Percentiles rank a stretch among this genome's conserved stretches.
phyloP scores from a whole-genome alignment of 2,329 filamentous ascomycete genomes.

The Neoascochyta sp. region DNA sequence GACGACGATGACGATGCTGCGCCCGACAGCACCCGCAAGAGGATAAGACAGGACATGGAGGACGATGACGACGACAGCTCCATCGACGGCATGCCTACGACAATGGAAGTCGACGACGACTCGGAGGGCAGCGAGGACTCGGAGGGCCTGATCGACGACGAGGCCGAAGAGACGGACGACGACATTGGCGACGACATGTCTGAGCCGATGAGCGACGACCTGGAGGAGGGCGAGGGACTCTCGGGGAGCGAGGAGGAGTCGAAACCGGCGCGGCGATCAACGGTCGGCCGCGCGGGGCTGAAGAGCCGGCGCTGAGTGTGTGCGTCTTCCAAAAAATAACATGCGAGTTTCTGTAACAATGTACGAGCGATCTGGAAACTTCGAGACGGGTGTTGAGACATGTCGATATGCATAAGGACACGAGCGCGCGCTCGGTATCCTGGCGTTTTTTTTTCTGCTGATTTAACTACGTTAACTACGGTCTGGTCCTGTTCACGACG shows the following conservation, averaged over 20 bases:
- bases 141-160: conserved; percentile 49
- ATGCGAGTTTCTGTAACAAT: conserved; percentile 3
- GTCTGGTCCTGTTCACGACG: no score
- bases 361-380: conserved; percentile 4
- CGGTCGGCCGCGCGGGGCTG: conserved; percentile 29
- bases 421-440: no score
- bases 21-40: conserved; percentile 17
- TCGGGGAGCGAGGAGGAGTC: conserved; percentile 45
- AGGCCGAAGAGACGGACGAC: conserved; percentile 49
- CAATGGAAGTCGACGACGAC: conserved; percentile 46
- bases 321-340: conserved; percentile 4
- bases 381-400: background rate
- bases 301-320: conserved; percentile 24
- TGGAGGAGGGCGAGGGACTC: conserved; percentile 43
- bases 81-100: conserved; percentile 56
- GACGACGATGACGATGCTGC: conserved; percentile 38
- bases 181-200: conserved; percentile 47
- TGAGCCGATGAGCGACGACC: conserved; percentile 46
- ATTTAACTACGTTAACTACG: no score
- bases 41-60: conserved; percentile 20
- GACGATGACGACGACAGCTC: conserved; percentile 39
- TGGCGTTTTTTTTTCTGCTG: no score
- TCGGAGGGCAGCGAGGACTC: conserved; percentile 56
- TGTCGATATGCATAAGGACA: no score
- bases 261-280: conserved; percentile 34